Evolutionary conservation across 345 rosid species (phyloP).

Genomic region (Jatropha curcas): DNA sequence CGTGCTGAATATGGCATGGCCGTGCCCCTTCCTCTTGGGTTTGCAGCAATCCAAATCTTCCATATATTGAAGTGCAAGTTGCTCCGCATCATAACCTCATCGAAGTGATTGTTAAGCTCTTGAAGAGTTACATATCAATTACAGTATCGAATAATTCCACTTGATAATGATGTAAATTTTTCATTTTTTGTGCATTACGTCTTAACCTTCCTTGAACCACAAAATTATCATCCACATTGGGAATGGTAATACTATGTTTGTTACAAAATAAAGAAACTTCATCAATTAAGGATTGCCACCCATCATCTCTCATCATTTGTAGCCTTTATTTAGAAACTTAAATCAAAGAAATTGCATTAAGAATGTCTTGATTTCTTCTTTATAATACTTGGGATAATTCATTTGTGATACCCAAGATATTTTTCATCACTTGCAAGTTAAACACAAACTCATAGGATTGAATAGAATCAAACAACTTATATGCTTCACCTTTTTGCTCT

Average conservation of each 20-base stretch:
- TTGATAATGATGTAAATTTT: not conserved
- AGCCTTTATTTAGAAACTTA: not conserved
- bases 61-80: too few species aligned
- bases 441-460: not conserved
- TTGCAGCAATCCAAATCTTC: too few species aligned
- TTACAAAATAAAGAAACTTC: not conserved
- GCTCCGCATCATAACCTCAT: too few species aligned
- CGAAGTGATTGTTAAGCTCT: not conserved
- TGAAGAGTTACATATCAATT: not conserved
- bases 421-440: not conserved
- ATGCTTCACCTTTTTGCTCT: not conserved
- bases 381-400: not conserved
- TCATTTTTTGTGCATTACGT: not conserved
- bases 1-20: too few species aligned
- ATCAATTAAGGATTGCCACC: not conserved
- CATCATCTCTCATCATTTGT: not conserved
- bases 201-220: not conserved
- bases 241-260: too few species aligned
- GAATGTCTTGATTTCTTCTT: not conserved
- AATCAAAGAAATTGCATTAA: not conserved
- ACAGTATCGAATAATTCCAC: not conserved
- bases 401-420: not conserved
- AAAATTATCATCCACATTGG: not conserved
- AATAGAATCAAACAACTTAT: too few species aligned
- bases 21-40: too few species aligned